Conservation (phyloP, 768 basidiomycete species). For the Candolleomyces efflorescens region DNA sequence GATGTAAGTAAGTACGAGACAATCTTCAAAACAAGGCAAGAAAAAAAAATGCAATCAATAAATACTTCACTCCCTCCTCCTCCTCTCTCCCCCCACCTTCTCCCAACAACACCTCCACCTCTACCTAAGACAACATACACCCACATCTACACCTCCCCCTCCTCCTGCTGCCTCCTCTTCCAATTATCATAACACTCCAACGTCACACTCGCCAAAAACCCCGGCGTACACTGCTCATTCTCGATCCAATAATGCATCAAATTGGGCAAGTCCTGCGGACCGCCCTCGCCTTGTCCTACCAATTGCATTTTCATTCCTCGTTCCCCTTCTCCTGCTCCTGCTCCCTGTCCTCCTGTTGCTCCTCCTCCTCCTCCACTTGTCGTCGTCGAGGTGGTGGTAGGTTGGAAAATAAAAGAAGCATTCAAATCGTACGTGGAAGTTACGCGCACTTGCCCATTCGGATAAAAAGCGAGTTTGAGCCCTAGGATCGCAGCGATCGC, state of each 20-base stretch:
- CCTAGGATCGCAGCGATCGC: slow-evolving; percentile 88
- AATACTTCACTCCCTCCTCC: no score
- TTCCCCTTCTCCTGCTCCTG: no score
- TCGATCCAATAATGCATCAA: slow-evolving; percentile 85
- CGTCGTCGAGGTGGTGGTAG: no score
- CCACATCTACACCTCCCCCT: slow-evolving; percentile 12
- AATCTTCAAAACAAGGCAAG: no score
- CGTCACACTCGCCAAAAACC: slow-evolving; percentile 86
- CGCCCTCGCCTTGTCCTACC: slow-evolving; percentile 68
- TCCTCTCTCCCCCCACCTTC: no score
- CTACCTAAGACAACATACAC: no score
- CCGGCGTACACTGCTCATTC: slow-evolving; percentile 80
- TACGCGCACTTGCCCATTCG: slow-evolving; percentile 84
- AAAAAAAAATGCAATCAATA: no score
- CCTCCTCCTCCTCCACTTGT: no score
- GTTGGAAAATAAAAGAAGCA: slow-evolving; percentile 86
- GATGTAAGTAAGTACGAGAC: no score
- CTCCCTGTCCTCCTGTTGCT: slow-evolving; percentile 18
- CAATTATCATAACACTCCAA: slow-evolving; percentile 82
- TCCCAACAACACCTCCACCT: no score
- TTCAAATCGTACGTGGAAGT: slow-evolving; percentile 88
- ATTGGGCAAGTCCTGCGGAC: slow-evolving; percentile 69
- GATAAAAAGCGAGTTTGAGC: slow-evolving; percentile 87
- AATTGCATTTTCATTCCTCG: slow-evolving; percentile 63
- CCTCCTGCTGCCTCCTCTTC: slow-evolving; percentile 33